Conservation (phyloP, 345 rosid genomes). For the Carallia brachiata region DNA sequence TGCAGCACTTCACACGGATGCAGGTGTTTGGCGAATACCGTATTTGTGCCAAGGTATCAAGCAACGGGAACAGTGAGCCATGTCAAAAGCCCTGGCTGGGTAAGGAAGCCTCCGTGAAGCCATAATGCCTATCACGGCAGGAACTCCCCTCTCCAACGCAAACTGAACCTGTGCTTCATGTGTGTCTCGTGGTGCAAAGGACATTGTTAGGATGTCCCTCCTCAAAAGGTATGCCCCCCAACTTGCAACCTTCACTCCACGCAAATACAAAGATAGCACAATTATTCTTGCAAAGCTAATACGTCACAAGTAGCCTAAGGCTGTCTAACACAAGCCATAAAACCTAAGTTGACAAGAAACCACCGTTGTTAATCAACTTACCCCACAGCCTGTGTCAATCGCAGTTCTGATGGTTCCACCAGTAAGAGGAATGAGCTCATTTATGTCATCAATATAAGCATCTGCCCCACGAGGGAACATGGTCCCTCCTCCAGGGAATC, state of each 20-base stretch:
- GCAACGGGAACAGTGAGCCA: constrained; percentile 98
- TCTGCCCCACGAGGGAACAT: constrained; percentile 95
- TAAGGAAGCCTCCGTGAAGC: constrained; percentile 84
- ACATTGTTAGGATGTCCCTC: constrained; percentile 74
- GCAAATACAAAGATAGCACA: background rate
- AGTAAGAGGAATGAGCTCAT: constrained; percentile 67
- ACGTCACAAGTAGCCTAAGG: too few relatives aligned
- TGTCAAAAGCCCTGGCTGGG: constrained; percentile 92
- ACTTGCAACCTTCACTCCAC: constrained; percentile 74
- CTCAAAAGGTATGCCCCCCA: constrained; percentile 89
- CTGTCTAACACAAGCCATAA: too few relatives aligned
- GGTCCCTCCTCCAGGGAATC: constrained; percentile 99
- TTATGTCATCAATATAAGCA: constrained; percentile 84
- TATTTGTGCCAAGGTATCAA: constrained; percentile 75
- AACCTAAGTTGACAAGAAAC: too few relatives aligned
- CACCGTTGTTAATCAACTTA: constrained; percentile 33
- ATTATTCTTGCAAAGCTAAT: background rate
- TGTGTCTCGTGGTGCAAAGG: constrained; percentile 96
- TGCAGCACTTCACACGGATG: too few relatives aligned
- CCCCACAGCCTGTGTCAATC: constrained; percentile 96
- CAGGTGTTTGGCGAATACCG: constrained; percentile 37
- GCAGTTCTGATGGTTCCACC: constrained; percentile 82
- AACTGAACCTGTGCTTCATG: constrained; percentile 98
- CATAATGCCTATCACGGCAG: constrained; percentile 88
- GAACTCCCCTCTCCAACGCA: constrained; percentile 96